Conservation (phyloP, 2,329 filamentous ascomycete species). For the Colletotrichum ledebouriae region DNA sequence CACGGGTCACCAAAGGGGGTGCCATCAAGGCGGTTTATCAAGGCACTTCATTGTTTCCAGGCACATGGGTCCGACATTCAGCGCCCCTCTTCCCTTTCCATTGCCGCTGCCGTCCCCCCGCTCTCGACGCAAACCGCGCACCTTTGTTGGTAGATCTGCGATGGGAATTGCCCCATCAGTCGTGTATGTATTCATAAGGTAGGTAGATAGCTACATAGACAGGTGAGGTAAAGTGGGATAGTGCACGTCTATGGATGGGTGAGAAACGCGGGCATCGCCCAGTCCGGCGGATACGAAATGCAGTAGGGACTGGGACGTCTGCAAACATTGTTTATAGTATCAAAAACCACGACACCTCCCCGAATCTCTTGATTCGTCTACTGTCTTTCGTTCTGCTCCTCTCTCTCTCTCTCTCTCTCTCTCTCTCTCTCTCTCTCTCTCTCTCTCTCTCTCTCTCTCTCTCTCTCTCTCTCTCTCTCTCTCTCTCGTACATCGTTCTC, state of each 20-base stretch:
- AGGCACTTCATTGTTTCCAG: background rate
- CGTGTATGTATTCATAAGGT: no score
- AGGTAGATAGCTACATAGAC: no score
- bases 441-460: no score
- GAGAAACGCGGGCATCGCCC: slow-evolving; percentile 7
- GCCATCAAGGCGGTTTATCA: background rate
- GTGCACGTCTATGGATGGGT: no score
- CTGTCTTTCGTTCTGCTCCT: background rate
- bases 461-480: background rate
- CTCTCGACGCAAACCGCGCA: no score
- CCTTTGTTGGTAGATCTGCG: no score
- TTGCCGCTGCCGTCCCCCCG: no score
- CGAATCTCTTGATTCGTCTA: background rate
- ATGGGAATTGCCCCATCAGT: no score
- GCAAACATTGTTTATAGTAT: slow-evolving; percentile 31
- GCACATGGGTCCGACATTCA: background rate
- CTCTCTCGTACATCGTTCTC: slow-evolving; percentile 1
- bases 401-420: slow-evolving; percentile 1
- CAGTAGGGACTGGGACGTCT: slow-evolving; percentile 3
- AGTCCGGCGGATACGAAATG: slow-evolving; percentile 25
- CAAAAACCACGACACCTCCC: slow-evolving; percentile 13
- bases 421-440: background rate
- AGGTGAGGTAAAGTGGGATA: no score
- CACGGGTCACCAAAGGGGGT: background rate
- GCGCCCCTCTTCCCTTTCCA: no score